Evolutionary conservation across 371 early-diverging fungal genomes (phyloP).

Genomic region (Umbelopsis sp.): DNA sequence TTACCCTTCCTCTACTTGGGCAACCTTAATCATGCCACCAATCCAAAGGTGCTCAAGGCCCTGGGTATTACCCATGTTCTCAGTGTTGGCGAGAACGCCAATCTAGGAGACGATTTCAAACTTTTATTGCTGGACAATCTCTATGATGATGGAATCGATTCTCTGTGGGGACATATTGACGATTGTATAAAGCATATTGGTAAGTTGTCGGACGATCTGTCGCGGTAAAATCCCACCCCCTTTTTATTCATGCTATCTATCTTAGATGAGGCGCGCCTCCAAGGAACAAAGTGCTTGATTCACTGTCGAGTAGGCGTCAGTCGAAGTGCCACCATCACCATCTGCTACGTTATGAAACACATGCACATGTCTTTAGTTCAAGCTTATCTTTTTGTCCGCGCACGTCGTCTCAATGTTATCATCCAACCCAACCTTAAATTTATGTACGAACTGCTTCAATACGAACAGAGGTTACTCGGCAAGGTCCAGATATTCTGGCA

Average conservation of each 20-base stretch:
- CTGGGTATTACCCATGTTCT: conserved; percentile 63
- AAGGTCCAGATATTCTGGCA: conserved; percentile 40
- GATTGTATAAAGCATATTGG: conserved; percentile 60
- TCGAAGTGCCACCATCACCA: conserved; percentile 68
- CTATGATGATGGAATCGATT: conserved; percentile 70
- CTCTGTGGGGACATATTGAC: conserved; percentile 54
- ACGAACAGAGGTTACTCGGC: conserved; percentile 54
- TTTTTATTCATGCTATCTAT: too few relatives aligned
- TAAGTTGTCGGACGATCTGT: conserved; percentile 28
- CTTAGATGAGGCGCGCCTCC: conserved; percentile 35
- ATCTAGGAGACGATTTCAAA: conserved; percentile 39
- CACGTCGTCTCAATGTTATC: conserved; percentile 67
- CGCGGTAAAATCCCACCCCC: too few relatives aligned
- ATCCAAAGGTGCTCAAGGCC: conserved; percentile 60
- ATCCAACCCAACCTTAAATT: conserved; percentile 74
- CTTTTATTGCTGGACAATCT: conserved; percentile 58
- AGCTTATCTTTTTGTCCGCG: conserved; percentile 67
- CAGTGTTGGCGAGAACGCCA: conserved; percentile 66
- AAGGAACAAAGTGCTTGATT: conserved; percentile 46
- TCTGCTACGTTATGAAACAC: conserved; percentile 67
- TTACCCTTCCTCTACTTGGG: conserved; percentile 67
- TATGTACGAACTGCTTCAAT: conserved; percentile 68
- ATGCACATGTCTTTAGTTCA: conserved; percentile 51
- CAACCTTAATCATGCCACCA: conserved; percentile 69
- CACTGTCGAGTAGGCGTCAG: conserved; percentile 74